Base-by-base conservation (phyloP, 1,139 yeast genomes). In the Diutina siamensis region DNA sequence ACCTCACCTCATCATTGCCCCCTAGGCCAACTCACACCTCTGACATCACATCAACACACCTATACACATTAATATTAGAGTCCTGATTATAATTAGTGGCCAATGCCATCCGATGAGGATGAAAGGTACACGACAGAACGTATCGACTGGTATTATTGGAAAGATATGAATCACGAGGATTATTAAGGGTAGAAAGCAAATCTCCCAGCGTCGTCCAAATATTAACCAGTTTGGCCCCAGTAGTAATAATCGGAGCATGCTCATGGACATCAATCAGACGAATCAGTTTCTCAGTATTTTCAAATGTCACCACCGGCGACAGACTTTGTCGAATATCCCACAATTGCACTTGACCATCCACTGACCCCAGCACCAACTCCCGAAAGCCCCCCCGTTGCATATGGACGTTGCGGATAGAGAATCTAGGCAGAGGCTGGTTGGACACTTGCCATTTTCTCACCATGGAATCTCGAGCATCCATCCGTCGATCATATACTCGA, bases 301-400 rank as follows among this genome's bases (percentile, higher is more conserved):
- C 68, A 62, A 78, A 87, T 1, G 79, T 66, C 20, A 74, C 65
- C 2, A 92, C 85, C 0, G 97, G 92, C 42, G 33, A 7, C 12
- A 79, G 79, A 48, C 78, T 74, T 40, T 67, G 58, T 48, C 98
- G 70, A 34, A 92, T 81, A 62, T 92, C 98, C 98, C 98, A 94
- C 27, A 92, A 60, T 51, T 82, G 83, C 2, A 92, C 83, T 45
- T 72, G 71, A 1, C 98, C 97, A 57, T 86, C 94, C 0, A 84
- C 68, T 3, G 92, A 76, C 0, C 86, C 97, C 55, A 92, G 80
- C 2, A 83, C 84, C 44, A 94, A 71, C 60, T 94, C 99, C 48
- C 99, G 72, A 53, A 78, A 80, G 0, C 98, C 98, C 33, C 98
- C 98, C 57, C 98, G 72, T 67, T 92, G 99, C 95, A 92, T 84